Conservation (phyloP, 1,284 basidiomycete species). For the Porodaedalea pini region DNA sequence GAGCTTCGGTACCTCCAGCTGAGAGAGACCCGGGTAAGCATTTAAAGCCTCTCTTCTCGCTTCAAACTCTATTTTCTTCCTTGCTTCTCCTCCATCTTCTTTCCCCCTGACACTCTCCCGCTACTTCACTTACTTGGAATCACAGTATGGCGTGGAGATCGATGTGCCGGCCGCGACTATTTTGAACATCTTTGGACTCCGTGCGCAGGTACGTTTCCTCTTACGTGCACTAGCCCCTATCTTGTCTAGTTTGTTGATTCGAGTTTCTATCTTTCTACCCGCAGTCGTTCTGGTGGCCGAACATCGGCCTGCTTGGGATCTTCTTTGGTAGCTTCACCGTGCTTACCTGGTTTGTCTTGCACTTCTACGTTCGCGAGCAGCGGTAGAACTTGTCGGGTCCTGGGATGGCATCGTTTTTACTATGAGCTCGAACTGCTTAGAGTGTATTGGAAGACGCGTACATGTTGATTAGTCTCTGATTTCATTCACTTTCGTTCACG, state of each 20-base stretch:
- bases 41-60: conserved; percentile 3
- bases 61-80: conserved; percentile 19
- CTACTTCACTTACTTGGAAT: not conserved
- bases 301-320: conserved; percentile 77
- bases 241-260: not conserved
- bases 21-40: conserved; percentile 78
- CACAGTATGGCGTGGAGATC: conserved; percentile 86
- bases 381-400: conserved; percentile 44
- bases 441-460: no score
- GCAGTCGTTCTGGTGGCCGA: conserved; percentile 95
- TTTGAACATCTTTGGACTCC: conserved; percentile 84
- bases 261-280: not conserved
- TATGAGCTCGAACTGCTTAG: no score
- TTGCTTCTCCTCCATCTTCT: not conserved
- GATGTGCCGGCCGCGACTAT: conserved; percentile 94
- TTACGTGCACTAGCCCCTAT: not conserved
- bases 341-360: conserved; percentile 75
- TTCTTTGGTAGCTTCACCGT: conserved; percentile 79
- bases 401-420: no score
- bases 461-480: not conserved
- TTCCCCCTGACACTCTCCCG: conserved; percentile 11
- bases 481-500: not conserved
- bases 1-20: conserved; percentile 92
- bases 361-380: conserved; percentile 88
- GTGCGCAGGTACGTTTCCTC: conserved; percentile 59